Conservation (phyloP, 2,329 filamentous ascomycete genomes). For the Talaromyces albobiverticillius region DNA sequence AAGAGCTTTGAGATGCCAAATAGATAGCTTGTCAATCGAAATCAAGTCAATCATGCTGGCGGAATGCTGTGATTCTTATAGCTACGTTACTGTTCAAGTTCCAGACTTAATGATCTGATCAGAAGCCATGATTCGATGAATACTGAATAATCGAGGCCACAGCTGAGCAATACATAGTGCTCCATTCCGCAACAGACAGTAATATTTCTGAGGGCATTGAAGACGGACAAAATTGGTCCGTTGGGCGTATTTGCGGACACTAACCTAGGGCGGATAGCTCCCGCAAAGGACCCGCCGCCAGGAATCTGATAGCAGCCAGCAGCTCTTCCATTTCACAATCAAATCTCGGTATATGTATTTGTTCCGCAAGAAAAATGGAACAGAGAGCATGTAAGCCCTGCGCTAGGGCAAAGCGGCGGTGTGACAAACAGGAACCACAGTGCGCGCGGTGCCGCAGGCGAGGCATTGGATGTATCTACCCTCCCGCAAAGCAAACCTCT, state of each 20-base stretch:
- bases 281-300: not conserved
- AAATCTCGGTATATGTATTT: too few species aligned
- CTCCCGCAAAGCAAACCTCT: not conserved
- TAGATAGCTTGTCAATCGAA: not conserved
- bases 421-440: slow-evolving; percentile 1
- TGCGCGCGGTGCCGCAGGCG: not conserved
- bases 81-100: too few species aligned
- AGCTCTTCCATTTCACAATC: too few species aligned
- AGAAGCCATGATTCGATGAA: too few species aligned
- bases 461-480: slow-evolving; percentile 1
- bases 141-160: not conserved
- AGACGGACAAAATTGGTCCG: not conserved
- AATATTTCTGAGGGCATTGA: not conserved
- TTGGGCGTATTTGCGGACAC: not conserved
- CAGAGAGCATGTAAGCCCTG: slow-evolving; percentile 2
- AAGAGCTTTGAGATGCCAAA: too few species aligned
- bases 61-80: not conserved
- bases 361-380: too few species aligned
- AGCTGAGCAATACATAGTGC: not conserved
- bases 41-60: not conserved
- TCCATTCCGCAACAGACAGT: not conserved
- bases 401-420: slow-evolving; percentile 1
- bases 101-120: too few species aligned
- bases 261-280: not conserved
- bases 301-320: too few species aligned